Conservation (phyloP, 805 yeast species). For the Candida nemodendra region DNA sequence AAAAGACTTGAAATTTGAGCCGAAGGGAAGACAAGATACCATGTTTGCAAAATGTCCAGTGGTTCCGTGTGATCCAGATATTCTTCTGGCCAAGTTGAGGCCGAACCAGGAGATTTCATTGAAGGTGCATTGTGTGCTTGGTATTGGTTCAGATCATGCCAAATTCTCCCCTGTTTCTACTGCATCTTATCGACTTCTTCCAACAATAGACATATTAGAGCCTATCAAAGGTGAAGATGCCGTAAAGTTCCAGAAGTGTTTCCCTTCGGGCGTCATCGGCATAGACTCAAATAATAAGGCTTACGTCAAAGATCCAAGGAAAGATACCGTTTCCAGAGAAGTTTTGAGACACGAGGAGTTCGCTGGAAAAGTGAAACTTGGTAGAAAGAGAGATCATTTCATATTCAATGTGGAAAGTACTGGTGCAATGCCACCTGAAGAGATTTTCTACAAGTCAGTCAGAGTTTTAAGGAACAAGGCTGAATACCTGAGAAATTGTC, state of each 20-base stretch:
- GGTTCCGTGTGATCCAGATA: slow-evolving; percentile 82
- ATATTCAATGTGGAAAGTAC: slow-evolving; percentile 92
- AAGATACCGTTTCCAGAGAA: slow-evolving; percentile 95
- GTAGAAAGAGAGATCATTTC: slow-evolving; percentile 89
- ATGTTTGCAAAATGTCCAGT: slow-evolving; percentile 65
- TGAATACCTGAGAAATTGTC: slow-evolving; percentile 73
- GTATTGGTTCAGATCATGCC: slow-evolving; percentile 94
- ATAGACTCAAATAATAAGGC: slow-evolving; percentile 69
- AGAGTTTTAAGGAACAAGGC: slow-evolving; percentile 84
- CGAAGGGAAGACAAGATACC: slow-evolving; percentile 84
- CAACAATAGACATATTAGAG: slow-evolving; percentile 71
- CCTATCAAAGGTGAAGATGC: slow-evolving; percentile 81
- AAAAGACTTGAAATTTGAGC: slow-evolving; percentile 82
- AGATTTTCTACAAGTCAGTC: slow-evolving; percentile 88
- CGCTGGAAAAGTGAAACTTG: slow-evolving; percentile 82
- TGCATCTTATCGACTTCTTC: slow-evolving; percentile 91
- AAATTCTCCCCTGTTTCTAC: slow-evolving; percentile 97
- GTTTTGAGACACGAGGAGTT: slow-evolving; percentile 93
- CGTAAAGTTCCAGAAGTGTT: slow-evolving; percentile 77
- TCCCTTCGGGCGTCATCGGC: slow-evolving; percentile 90
- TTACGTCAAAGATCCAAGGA: slow-evolving; percentile 82
- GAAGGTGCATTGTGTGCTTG: slow-evolving; percentile 86
- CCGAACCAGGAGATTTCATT: slow-evolving; percentile 96
- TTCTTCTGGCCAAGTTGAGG: slow-evolving; percentile 85
- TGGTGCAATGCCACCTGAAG: slow-evolving; percentile 97